These are phyloP conservation scores for Eimeria praecox DNA, from an alignment of 169 alveolate species.

Conservation along the genomic window DNA sequence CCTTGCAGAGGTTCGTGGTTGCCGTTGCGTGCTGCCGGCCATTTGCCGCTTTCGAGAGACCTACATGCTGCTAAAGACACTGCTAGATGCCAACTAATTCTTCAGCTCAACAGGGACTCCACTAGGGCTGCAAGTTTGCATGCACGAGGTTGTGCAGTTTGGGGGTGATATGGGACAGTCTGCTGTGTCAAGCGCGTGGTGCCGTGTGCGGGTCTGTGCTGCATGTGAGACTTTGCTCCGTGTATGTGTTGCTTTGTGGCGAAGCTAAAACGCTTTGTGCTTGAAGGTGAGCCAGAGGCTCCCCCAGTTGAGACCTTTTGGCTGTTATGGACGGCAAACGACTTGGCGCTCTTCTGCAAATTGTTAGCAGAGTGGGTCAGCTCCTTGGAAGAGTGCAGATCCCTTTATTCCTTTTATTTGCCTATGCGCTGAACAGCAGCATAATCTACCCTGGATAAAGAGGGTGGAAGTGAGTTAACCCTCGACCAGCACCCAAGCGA, in stretches of 20 bases:
- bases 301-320: conserved; percentile 59
- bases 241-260: background rate
- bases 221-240: background rate
- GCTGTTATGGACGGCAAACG: conserved; percentile 63
- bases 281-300: conserved; percentile 46
- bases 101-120: background rate
- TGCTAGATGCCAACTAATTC: background rate
- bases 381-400: background rate
- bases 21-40: background rate
- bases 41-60: background rate
- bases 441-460: no score
- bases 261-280: conserved; percentile 35
- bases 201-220: background rate
- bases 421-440: background rate
- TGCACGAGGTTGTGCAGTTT: background rate
- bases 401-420: background rate
- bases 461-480: no score
- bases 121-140: background rate
- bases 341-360: conserved; percentile 59
- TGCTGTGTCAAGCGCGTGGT: background rate
- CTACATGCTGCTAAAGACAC: background rate
- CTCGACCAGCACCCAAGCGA: background rate
- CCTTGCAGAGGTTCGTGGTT: conserved; percentile 1
- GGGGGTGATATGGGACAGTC: background rate
- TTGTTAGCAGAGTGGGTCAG: background rate